Base-by-base conservation (phyloP, 2,329 filamentous ascomycete species). In the Colletotrichum higginsianum region DNA sequence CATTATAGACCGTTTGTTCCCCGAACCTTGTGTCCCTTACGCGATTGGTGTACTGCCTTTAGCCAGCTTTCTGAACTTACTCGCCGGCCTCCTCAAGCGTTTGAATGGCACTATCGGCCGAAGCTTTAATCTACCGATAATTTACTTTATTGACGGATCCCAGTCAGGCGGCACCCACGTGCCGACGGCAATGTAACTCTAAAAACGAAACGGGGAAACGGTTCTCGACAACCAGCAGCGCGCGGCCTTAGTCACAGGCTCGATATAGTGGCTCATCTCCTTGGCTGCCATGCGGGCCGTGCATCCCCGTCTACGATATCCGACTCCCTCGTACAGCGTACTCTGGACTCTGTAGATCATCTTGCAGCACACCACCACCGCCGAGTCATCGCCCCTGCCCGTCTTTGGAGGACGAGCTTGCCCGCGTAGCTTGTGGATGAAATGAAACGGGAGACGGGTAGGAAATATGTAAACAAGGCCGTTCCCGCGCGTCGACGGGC, bases 371-470 rank as follows among this genome's bases (percentile, higher is more conserved):
- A 8, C 56, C 46, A 53, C 64, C 58, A 42, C 18, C 30, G 47
- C 40, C 64, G 44, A 63, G 64, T 68, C 65, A 68, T 52, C 57
- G 52, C 57, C 64, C 65, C 68, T 68, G 68, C 11, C 9, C 35
- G 8, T 52, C 26, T 26, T 52, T 16, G 3, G 8, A 18, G 9
- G 13, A 6, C 13, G 30, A 6, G 16, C 4, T 30, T 21, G 3
- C 16, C 4, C 16, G 26, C 4, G 26, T 4, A 26, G 26, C 26
- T 26, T 26, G 26, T 26, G 26, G 26, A 26, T 4, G 26, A 26
- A 4, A 26, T 3, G 26, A 26, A 26, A 26, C 26, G 26, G 26
- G 26, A 26, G 3, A 26, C 26, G 26, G 26, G 26, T 26, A 26
- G 26, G n/a, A 21, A 15, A 52, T 52, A 62, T 40, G 30, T 35